Evolutionary conservation across 2,329 filamentous ascomycete genomes (phyloP), one percentile per base, ranked within the genome.

Genomic region (Aspergillus amoenus): DNA sequence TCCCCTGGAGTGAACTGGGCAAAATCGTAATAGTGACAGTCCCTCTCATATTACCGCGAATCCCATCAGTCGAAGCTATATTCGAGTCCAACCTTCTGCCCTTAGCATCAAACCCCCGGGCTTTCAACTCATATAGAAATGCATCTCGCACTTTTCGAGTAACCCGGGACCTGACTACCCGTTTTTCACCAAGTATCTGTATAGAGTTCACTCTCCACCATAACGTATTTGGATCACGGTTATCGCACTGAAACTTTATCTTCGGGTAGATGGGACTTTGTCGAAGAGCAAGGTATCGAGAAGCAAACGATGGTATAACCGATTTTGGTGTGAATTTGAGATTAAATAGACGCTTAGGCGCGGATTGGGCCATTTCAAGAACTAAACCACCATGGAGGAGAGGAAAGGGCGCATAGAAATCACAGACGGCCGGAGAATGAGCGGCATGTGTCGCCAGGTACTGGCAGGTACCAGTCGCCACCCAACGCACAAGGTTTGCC

Each of bases 81-180:
- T 52, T 12, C 24, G 58, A 52, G 9, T 55, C 30, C 21, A 66
- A 54, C 42, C 55, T 65, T 39, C 64, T 66, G 7, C 71, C 74
- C 30, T 73, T 54, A 12, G 58, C 54, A 61, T 78, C 73, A 64
- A 75, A 82, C 3, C 82, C 82, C 51, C 71, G 70, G 21, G 70
- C 71, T 56, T 68, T 73, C 66, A 85, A 64, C 12, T 78, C 78
- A 48, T 76, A 69, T 44, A 65, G 63, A 47, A 85, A 77, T 3
- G 80, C 81, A 30, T 70, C 61, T 43, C 76, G 72, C 27, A 79
- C 62, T 64, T 79, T 77, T 57, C 78, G 74, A 22, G 69, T 68
- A 22, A 70, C 70, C 69, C 75, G 78, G 12, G 75, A 77, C 18
- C 83, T 73, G n/a, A 84, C 73, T 21, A 78, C 76, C 7, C 72